Percentiles rank a stretch among this genome's conserved stretches.
phyloP scores from a whole-genome alignment of 441 rosid species.

The Bruguiera hainesii region DNA sequence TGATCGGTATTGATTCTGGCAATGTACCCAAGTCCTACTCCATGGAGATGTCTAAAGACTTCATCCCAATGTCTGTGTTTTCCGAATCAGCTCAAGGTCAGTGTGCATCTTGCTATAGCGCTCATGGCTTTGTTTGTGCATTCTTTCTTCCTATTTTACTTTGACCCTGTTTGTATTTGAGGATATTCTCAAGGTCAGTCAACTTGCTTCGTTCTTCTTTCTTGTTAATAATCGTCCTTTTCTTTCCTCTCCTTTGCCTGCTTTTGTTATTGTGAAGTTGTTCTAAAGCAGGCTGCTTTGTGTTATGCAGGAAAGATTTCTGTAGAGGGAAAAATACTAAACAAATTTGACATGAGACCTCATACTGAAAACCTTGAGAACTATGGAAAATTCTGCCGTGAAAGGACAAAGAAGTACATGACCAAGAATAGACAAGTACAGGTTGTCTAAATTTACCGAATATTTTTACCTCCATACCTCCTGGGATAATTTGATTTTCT shows the following conservation, averaged over 20 bases:
- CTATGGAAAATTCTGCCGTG: slow-evolving; percentile 78
- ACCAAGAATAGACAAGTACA: slow-evolving; percentile 67
- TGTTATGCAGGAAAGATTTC: slow-evolving; percentile 47
- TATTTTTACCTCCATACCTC: background rate
- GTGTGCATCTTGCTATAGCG: slow-evolving; percentile 10
- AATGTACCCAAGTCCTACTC: slow-evolving; percentile 63
- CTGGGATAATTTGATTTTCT: background rate
- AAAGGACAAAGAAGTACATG: slow-evolving; percentile 79
- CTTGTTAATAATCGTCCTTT: background rate
- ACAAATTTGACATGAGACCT: slow-evolving; percentile 89
- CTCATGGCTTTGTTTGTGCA: background rate
- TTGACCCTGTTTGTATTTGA: background rate
- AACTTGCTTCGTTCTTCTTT: slow-evolving; percentile 1
- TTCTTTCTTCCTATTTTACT: background rate
- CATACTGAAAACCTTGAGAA: slow-evolving; percentile 61
- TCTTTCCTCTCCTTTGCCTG: background rate
- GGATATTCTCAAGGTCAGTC: background rate
- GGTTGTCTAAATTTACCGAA: slow-evolving; percentile 30
- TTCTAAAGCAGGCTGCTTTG: slow-evolving; percentile 10
- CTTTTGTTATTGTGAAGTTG: slow-evolving; percentile 13
- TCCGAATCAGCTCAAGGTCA: slow-evolving; percentile 70
- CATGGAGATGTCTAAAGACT: slow-evolving; percentile 77
- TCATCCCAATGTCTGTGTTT: slow-evolving; percentile 71
- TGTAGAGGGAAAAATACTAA: slow-evolving; percentile 65
- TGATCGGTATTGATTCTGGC: slow-evolving; percentile 51